Evolutionary conservation across 75 land plant species (phyloP).

Genomic region (Cryptomeria japonica): DNA sequence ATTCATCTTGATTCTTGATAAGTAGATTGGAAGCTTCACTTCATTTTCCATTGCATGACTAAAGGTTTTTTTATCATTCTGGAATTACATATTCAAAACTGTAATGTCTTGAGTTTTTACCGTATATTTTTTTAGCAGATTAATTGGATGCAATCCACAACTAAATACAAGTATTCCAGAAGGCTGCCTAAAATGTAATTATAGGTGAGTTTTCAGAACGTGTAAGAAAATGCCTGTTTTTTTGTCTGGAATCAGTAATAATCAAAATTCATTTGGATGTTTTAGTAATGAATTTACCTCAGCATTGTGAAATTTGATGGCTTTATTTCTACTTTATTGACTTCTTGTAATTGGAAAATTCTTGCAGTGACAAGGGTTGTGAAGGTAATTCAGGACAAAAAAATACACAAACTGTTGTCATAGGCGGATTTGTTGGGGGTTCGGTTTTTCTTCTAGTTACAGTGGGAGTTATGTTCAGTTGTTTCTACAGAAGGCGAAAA

Average conservation of each 20-base stretch:
- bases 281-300: not conserved
- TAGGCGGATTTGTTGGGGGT: conserved; percentile 1
- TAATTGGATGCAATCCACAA: conserved; percentile 3
- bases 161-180: not conserved
- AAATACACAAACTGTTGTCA: not conserved
- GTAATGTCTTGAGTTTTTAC: not conserved
- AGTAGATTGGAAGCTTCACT: not conserved
- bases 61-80: not conserved
- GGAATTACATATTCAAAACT: not conserved
- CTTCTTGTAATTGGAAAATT: not conserved
- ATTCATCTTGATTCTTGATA: not conserved
- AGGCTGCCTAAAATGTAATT: not conserved
- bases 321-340: not conserved
- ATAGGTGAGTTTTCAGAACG: not conserved
- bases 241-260: not conserved
- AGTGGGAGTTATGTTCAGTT: conserved; percentile 1
- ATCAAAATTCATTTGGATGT: not conserved
- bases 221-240: not conserved
- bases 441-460: not conserved
- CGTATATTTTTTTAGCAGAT: not conserved
- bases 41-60: not conserved
- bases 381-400: not conserved
- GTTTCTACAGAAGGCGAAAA: not conserved
- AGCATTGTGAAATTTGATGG: not conserved
- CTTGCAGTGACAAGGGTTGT: not conserved